Base-by-base conservation (phyloP, 768 basidiomycete species). In the Psilocybe azurescens region DNA sequence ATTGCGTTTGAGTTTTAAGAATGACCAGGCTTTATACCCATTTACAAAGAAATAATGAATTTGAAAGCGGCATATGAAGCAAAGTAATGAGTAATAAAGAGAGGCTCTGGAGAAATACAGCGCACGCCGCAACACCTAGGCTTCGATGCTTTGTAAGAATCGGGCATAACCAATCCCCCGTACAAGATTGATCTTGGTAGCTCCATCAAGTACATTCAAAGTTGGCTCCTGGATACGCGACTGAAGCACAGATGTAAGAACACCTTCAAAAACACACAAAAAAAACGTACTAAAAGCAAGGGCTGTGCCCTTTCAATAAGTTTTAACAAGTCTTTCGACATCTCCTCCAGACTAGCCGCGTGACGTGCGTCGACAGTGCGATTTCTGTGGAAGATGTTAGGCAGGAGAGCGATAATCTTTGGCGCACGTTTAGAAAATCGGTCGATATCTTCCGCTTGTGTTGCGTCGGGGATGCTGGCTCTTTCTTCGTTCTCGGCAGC, bases 331-430 rank as follows among this genome's bases (percentile, higher is more conserved):
- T 81, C 79, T 2, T 83, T 78, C 51, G 88, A 83, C 89, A 94
- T 94, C 67, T 88, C 87, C 29, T 89, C 83, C 50, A 91, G 69
- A 4, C 91, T 91, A 9, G 89, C 89, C 58, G 77, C 83, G 73
- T 92, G 90, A 56, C 89, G 79, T n/a, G 81, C 73, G 65, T 93
- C 86, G 44, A 75, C 74, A 28, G 79, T 77, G 54, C 89, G 80
- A 58, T 77, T 79, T 30, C 76, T 63, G 50, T 74, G 68, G 47
- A 93, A 75, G 4, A 92, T 79, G 63, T 91, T 88, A 0, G 93
- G 91, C 1, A 94, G 76, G 30, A 88, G 74, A 3, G 80, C 81
- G 58, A 95, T 86, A 32, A 93, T 77, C 67, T 81, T 86, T 1
- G 91, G 89, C 48, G 89, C 80, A 20, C 77, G 77, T 44, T 86